Percentiles rank a stretch among this genome's conserved stretches.
Evolutionary conservation across 257 asterid genomes (phyloP).

Genomic region (Solanum microdontum): DNA sequence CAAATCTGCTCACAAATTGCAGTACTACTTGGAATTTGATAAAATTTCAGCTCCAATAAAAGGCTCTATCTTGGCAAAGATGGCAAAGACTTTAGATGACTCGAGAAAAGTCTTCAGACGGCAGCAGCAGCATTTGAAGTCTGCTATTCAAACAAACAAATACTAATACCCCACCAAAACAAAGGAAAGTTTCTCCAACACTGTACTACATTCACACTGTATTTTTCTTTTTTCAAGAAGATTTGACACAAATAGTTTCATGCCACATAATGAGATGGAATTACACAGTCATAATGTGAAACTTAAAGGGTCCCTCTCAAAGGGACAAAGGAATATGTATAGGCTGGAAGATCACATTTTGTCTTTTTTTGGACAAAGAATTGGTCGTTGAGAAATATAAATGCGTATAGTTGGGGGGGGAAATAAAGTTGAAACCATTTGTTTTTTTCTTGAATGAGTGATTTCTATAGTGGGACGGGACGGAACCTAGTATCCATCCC

Average conservation of each 20-base stretch:
- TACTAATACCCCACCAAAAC: background rate
- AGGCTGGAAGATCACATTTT: background rate
- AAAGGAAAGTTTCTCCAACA: background rate
- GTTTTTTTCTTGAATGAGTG: background rate
- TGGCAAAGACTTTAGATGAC: background rate
- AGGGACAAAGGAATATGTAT: background rate
- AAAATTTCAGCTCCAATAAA: background rate
- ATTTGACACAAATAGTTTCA: background rate
- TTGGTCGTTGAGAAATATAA: background rate
- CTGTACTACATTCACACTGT: background rate
- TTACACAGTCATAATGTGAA: background rate
- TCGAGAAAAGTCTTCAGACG: conserved; percentile 18
- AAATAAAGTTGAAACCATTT: background rate
- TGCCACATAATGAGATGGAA: background rate
- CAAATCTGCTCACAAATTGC: background rate
- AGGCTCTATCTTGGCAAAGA: background rate
- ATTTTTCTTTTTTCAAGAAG: background rate
- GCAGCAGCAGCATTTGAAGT: background rate
- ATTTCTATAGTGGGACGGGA: no score
- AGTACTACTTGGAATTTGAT: background rate
- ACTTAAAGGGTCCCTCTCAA: background rate
- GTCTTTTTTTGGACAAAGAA: background rate
- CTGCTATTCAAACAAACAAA: background rate
- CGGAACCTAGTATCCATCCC: no score
- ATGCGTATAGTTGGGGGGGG: background rate